A percentile compares a stretch with the other conserved stretches of the same genome.
These are phyloP conservation scores for Zizania palustris DNA, from an alignment of 202 grass and related monocot species.

Conservation along the genomic window DNA sequence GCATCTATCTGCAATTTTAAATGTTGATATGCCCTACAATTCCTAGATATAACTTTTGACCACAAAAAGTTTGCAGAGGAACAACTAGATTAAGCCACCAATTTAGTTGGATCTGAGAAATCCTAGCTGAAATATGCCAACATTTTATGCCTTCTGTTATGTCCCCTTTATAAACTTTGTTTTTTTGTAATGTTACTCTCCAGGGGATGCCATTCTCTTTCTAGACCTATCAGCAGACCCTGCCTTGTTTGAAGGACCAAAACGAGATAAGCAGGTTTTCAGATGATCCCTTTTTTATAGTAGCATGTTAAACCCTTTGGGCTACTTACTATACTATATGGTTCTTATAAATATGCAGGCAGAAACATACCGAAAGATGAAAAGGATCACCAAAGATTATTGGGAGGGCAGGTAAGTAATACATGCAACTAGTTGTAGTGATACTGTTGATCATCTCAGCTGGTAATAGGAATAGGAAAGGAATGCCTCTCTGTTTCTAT, in stretches of 20 bases:
- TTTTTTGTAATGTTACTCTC: constrained; percentile 31
- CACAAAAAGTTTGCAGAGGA: not conserved
- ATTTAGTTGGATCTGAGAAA: constrained; percentile 4
- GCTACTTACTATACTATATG: constrained; percentile 40
- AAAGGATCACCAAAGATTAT: constrained; percentile 69
- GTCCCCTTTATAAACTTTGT: constrained; percentile 18
- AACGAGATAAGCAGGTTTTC: constrained; percentile 86
- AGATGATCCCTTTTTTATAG: not conserved
- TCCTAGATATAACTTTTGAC: not conserved
- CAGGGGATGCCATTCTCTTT: constrained; percentile 82
- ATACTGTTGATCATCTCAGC: no score
- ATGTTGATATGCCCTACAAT: not conserved
- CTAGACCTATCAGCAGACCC: constrained; percentile 83
- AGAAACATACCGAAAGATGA: constrained; percentile 93
- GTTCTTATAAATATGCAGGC: constrained; percentile 49
- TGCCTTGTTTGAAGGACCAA: constrained; percentile 76
- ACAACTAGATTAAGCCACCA: not conserved
- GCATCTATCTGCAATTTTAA: not conserved
- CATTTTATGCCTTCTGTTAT: constrained; percentile 11
- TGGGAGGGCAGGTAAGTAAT: constrained; percentile 81
- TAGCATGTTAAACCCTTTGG: constrained; percentile 19
- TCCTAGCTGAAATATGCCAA: not conserved
- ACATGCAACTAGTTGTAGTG: not conserved
- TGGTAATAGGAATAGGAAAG: no score
- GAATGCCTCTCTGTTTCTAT: no score